Base-by-base conservation (phyloP, 768 basidiomycete species). In the Rhizopogon roseolus region DNA sequence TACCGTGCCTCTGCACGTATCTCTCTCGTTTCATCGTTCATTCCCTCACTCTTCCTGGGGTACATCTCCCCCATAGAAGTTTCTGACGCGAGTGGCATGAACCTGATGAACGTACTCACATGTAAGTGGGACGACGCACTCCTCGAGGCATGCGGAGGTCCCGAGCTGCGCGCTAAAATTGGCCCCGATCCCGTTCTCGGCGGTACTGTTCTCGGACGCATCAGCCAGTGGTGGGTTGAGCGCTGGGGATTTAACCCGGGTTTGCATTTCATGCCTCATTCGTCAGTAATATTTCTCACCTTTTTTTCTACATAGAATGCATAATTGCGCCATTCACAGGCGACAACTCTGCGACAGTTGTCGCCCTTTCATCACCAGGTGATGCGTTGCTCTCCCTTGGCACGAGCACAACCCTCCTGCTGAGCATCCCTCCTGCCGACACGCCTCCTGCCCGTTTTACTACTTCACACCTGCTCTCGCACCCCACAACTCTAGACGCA, bases 11-110 rank as follows among this genome's bases (percentile, higher is more conserved):
- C 90, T 16, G 71, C 76, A 19, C 77, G 82, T 37, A 84, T 96
- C 40, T 89, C 88, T 7, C 76, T 95, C 32, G 85, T 93, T 7
- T 90, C 88, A 11, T 90, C 88, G 16, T 93, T 90, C 72, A 73
- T 93, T 54, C 79, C 90, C 4, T 92, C 91, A 0, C 66, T 96
- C n/a, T 86, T 94, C 65, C 74, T 92, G 45, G 88, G 90, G 4
- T 69, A 71, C 46, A 79, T 93, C 58, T 87, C 86, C 9, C 88
- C 90, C 0, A 85, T 92, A 50, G 93, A 95, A 60, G 81, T 86
- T n/a, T 84, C 85, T 25, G 93, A 94, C 67, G 90, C 90, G 2
- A 91, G 88, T 64, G 93, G 93, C 0, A 93, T 91, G 90, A 93
- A 93, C 64, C 71, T 93, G 28, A 93, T 90, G 86, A 75, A 90